These are phyloP conservation scores for Syzygium aromaticum DNA, from an alignment of 345 rosid species.

Conservation along the genomic window DNA sequence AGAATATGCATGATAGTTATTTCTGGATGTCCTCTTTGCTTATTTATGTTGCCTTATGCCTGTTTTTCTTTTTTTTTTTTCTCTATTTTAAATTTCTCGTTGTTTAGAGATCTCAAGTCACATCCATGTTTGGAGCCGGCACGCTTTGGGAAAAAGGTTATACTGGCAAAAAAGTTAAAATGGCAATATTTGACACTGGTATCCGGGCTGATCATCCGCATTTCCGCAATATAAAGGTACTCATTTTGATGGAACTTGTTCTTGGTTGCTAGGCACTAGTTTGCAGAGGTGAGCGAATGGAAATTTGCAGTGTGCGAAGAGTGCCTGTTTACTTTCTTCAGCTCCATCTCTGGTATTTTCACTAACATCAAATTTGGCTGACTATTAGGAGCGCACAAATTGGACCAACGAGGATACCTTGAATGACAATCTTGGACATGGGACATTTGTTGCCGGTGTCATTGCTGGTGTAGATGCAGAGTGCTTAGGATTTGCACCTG, in stretches of 20 bases:
- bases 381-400: slow-evolving; percentile 86
- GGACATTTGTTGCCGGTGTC: slow-evolving; percentile 98
- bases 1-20: not conserved
- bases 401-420: slow-evolving; percentile 97
- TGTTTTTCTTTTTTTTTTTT: not conserved
- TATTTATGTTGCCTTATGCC: not conserved
- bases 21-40: not conserved
- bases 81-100: slow-evolving; percentile 8
- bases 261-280: not conserved
- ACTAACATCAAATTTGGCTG: slow-evolving; percentile 19
- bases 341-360: slow-evolving; percentile 1
- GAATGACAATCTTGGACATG: slow-evolving; percentile 98
- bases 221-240: slow-evolving; percentile 92
- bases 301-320: not conserved
- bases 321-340: not conserved
- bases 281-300: not conserved
- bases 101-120: slow-evolving; percentile 77
- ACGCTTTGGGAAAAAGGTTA: slow-evolving; percentile 85
- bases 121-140: slow-evolving; percentile 94
- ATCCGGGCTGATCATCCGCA: slow-evolving; percentile 90
- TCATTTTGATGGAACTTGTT: not conserved
- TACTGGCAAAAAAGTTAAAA: slow-evolving; percentile 88
- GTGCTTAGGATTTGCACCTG: slow-evolving; percentile 96
- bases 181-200: slow-evolving; percentile 99
- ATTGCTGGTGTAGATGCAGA: slow-evolving; percentile 82